phyloP scores from a whole-genome alignment of 1,284 basidiomycete species.

The Ganoderma lucidum region DNA sequence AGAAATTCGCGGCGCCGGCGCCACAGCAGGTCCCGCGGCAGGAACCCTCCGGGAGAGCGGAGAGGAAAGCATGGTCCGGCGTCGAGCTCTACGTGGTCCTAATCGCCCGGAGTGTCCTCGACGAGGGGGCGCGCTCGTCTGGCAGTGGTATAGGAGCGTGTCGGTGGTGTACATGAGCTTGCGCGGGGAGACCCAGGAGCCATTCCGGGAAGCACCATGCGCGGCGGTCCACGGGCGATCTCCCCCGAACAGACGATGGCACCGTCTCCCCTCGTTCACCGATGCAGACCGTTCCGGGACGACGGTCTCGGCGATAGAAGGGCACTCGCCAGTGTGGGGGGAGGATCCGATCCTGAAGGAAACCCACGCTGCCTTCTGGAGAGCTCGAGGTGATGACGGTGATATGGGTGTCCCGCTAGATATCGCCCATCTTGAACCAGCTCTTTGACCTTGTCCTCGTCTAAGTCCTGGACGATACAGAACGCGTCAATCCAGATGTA shows the following conservation, averaged over 20 bases:
- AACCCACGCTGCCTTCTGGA: conserved; percentile 5
- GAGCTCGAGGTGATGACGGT: conserved; percentile 17
- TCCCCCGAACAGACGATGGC: not conserved
- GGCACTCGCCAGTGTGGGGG: not conserved
- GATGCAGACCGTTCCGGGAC: not conserved
- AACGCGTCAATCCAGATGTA: conserved; percentile 13
- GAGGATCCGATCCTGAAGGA: conserved; percentile 9
- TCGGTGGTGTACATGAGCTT: conserved; percentile 17
- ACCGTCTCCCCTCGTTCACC: not conserved
- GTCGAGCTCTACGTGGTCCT: too few relatives aligned
- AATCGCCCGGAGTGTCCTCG: not conserved
- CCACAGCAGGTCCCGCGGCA: too few relatives aligned
- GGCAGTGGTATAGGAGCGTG: conserved; percentile 17
- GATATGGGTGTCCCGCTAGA: conserved; percentile 10
- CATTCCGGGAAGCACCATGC: conserved; percentile 22
- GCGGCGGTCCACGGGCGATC: conserved; percentile 8
- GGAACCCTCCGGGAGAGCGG: too few relatives aligned
- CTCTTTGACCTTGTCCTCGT: conserved; percentile 12
- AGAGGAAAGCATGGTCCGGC: too few relatives aligned
- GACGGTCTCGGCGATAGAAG: not conserved
- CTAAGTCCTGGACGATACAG: conserved; percentile 15
- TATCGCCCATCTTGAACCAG: conserved; percentile 6
- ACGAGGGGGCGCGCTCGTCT: not conserved
- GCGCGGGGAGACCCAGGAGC: conserved; percentile 14
- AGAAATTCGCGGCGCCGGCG: too few relatives aligned